Evolutionary conservation across 1,139 yeast species (phyloP).

Genomic region (Pichia sp.): DNA sequence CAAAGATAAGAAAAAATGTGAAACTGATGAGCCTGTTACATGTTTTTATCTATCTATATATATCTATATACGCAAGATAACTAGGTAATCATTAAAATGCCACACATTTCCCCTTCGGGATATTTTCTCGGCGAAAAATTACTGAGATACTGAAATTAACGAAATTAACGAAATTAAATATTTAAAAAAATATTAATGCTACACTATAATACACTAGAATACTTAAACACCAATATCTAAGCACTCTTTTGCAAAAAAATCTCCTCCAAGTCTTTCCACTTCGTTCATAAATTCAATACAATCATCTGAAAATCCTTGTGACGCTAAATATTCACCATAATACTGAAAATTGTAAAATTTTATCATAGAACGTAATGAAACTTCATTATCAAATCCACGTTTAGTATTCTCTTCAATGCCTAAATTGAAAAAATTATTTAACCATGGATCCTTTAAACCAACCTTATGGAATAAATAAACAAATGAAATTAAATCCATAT

Average conservation of each 20-base stretch:
- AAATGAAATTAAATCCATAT: conserved; percentile 89
- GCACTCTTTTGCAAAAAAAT: conserved; percentile 14
- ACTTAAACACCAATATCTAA: background rate
- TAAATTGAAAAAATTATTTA: conserved; percentile 48
- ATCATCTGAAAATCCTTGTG: conserved; percentile 14
- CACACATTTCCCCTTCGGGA: background rate
- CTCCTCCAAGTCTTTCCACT: conserved; percentile 13
- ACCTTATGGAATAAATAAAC: conserved; percentile 73
- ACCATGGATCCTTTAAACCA: conserved; percentile 79
- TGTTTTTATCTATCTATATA: too few species aligned
- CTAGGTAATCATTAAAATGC: background rate
- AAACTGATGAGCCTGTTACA: too few species aligned
- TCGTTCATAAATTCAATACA: conserved; percentile 13
- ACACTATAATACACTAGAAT: too few species aligned
- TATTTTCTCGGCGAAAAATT: conserved; percentile 6
- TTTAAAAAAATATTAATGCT: too few species aligned
- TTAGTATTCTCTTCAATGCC: conserved; percentile 59
- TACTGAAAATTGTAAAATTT: conserved; percentile 69
- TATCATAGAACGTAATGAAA: conserved; percentile 71
- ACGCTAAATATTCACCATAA: conserved; percentile 47
- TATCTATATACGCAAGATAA: too few species aligned
- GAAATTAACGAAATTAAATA: too few species aligned
- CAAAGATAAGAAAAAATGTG: too few species aligned
- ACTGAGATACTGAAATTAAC: too few species aligned
- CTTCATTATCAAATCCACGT: conserved; percentile 81